These are phyloP conservation scores for Plasmodium billcollinsi DNA, from an alignment of 169 alveolate genomes.

Conservation along the genomic window DNA sequence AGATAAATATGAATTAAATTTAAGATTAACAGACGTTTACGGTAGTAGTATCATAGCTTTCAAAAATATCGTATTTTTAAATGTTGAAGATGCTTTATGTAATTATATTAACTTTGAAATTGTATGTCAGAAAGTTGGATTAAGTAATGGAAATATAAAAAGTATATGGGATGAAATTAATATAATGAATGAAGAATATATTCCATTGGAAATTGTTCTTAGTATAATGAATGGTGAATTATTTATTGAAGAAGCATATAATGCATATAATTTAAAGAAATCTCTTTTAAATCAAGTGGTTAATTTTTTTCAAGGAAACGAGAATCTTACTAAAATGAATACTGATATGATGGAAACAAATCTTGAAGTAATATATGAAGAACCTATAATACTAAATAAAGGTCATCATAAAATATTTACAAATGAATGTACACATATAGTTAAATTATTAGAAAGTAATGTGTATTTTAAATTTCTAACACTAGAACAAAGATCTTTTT, in stretches of 20 bases:
- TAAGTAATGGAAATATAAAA: slow-evolving; percentile 22
- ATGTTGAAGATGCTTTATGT: slow-evolving; percentile 12
- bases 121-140: slow-evolving; percentile 60
- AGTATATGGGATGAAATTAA: slow-evolving; percentile 69
- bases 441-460: slow-evolving; percentile 38
- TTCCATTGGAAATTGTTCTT: slow-evolving; percentile 63
- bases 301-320: slow-evolving; percentile 68
- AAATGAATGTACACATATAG: slow-evolving; percentile 45
- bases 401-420: slow-evolving; percentile 52
- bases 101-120: slow-evolving; percentile 30
- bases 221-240: slow-evolving; percentile 67
- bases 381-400: slow-evolving; percentile 64
- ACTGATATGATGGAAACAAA: slow-evolving; percentile 44
- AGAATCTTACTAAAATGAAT: slow-evolving; percentile 46
- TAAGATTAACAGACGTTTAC: slow-evolving; percentile 53
- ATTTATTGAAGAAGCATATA: slow-evolving; percentile 54
- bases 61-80: slow-evolving; percentile 26
- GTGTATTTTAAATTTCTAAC: slow-evolving; percentile 54
- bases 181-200: slow-evolving; percentile 63
- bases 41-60: slow-evolving; percentile 49
- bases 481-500: slow-evolving; percentile 70
- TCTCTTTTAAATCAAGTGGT: slow-evolving; percentile 72
- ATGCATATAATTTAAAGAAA: slow-evolving; percentile 30
- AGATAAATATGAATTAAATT: slow-evolving; percentile 57
- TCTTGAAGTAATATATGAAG: slow-evolving; percentile 46